Percentiles rank a stretch among this genome's conserved stretches.
phyloP scores from a whole-genome alignment of 495 filamentous ascomycete genomes.

The Penicillium ucsense region DNA sequence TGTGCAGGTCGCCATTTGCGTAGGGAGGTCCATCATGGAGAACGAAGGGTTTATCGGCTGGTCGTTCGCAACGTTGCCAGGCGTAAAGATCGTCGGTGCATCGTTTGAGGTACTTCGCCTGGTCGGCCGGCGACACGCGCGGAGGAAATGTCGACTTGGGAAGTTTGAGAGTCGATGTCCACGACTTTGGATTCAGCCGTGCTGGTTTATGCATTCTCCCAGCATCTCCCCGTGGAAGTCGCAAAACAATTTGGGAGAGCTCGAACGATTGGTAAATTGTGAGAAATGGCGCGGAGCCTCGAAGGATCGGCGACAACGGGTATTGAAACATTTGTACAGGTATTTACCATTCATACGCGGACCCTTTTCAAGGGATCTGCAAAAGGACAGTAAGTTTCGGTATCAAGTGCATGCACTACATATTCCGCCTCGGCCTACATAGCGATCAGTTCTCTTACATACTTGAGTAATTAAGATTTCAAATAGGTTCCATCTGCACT shows the following conservation, averaged over 20 bases:
- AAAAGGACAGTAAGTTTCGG: no score
- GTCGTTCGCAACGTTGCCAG: slow-evolving; percentile 64
- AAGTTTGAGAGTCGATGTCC: slow-evolving; percentile 51
- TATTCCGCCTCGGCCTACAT: no score
- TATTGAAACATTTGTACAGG: background rate
- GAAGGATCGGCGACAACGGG: background rate
- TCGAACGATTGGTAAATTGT: background rate
- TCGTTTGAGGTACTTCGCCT: slow-evolving; percentile 56
- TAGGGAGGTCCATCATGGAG: slow-evolving; percentile 97
- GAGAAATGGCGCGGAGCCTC: slow-evolving; percentile 3
- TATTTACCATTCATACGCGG: background rate
- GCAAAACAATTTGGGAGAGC: background rate
- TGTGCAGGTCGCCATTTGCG: slow-evolving; percentile 87
- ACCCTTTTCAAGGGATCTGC: background rate
- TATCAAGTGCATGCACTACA: no score
- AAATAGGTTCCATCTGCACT: no score
- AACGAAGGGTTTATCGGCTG: slow-evolving; percentile 54
- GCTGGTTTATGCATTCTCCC: slow-evolving; percentile 41
- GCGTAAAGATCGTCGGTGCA: slow-evolving; percentile 83
- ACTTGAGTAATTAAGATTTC: no score
- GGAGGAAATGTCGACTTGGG: slow-evolving; percentile 51
- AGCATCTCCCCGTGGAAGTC: slow-evolving; percentile 19
- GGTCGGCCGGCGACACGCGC: slow-evolving; percentile 39
- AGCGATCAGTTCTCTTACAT: no score
- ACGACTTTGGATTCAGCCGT: slow-evolving; percentile 40